Evolutionary conservation across 441 rosid species (phyloP).

Genomic region (Arabidopsis lyrata): DNA sequence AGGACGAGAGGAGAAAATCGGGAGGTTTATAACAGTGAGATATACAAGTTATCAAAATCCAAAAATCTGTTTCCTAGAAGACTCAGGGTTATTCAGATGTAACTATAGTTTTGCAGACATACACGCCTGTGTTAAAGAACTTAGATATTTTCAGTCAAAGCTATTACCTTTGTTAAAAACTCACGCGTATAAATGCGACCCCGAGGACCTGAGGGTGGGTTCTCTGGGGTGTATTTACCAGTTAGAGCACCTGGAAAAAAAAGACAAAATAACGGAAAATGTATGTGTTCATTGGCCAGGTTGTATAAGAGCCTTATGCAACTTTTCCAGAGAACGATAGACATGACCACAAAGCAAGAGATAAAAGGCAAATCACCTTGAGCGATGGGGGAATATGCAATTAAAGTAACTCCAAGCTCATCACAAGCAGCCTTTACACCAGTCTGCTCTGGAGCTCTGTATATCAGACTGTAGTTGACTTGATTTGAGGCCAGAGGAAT

Average conservation of each 20-base stretch:
- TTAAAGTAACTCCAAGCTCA: conserved; percentile 90
- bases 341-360: conserved; percentile 20
- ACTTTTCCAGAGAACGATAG: conserved; percentile 20
- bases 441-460: conserved; percentile 83
- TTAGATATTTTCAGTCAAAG: conserved; percentile 6
- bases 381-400: conserved; percentile 95
- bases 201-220: conserved; percentile 89
- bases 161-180: conserved; percentile 65
- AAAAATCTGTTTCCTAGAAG: background rate
- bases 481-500: conserved; percentile 96
- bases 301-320: conserved; percentile 18
- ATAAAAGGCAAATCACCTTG: conserved; percentile 63
- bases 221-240: conserved; percentile 92
- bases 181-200: conserved; percentile 80
- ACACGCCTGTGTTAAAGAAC: background rate
- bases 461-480: conserved; percentile 95
- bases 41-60: too few relatives aligned
- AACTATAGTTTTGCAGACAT: background rate
- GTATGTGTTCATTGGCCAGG: background rate
- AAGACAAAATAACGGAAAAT: background rate
- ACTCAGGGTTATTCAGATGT: conserved; percentile 23
- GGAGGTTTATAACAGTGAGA: conserved; percentile 4
- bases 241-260: conserved; percentile 77
- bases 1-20: background rate
- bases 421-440: conserved; percentile 94